Evolutionary conservation across 169 alveolate genomes (phyloP).

Genomic region (Plasmodium vivax): DNA sequence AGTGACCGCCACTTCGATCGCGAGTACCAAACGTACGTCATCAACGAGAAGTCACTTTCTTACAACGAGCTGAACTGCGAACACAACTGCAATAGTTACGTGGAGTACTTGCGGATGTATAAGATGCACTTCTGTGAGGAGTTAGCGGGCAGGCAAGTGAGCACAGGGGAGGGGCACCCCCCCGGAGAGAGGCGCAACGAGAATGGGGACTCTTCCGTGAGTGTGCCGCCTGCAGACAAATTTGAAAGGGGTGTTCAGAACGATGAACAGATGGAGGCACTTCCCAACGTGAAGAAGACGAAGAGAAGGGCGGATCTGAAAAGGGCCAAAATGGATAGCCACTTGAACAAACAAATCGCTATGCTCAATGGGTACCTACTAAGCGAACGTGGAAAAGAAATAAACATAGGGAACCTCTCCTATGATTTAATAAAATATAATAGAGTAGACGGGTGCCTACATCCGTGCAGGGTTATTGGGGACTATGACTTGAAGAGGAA

Average conservation of each 20-base stretch:
- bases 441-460: constrained; percentile 57
- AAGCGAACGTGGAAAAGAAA: constrained; percentile 19
- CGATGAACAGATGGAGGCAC: background rate
- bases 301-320: background rate
- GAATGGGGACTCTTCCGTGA: background rate
- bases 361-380: constrained; percentile 26
- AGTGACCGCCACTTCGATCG: background rate
- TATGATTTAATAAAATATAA: constrained; percentile 16
- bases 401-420: constrained; percentile 48
- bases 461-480: constrained; percentile 69
- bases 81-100: constrained; percentile 64
- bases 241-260: background rate
- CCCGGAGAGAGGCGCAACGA: background rate
- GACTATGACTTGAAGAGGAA: constrained; percentile 60
- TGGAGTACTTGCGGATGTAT: constrained; percentile 65
- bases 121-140: constrained; percentile 4
- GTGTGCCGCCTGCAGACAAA: background rate
- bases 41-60: constrained; percentile 16
- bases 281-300: background rate
- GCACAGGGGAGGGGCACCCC: background rate
- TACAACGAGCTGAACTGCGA: constrained; percentile 65
- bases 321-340: background rate
- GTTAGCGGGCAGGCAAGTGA: background rate
- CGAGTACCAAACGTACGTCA: background rate
- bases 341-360: constrained; percentile 11